Base-by-base conservation (phyloP, 1,139 yeast species). In the Ashbya aceris region DNA sequence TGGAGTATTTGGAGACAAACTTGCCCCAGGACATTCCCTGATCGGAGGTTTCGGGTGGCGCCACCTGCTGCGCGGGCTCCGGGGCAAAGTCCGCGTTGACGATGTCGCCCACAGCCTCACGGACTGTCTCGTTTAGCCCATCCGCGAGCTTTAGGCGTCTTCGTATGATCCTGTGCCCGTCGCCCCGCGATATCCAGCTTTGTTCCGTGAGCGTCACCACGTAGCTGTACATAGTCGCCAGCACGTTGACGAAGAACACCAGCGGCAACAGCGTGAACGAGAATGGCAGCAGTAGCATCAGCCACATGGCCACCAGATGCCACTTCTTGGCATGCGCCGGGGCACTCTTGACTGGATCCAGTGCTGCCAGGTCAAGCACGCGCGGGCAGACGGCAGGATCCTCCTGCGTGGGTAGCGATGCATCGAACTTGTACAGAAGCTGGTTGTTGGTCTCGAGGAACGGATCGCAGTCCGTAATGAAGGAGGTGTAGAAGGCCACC, bases 401-500 rank as follows among this genome's bases (percentile, higher is more conserved):
- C 51, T 42, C 47, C 40, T 34, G 36, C 46, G 47, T 55, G 1
- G 65, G 65, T 12, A 60, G 46, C n/a, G 51, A 44, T 12, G 49
- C 44, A 27, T 60, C 58, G 46, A 60, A 66, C 2, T 47, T 46
- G 29, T 61, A 52, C 26, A 60, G 55, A 11, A 66, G 23, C 7
- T 50, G 49, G 35, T 64, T 61, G 52, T 61, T 58, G 20, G 68
- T 57, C 23, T 53, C 46, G 29, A 58, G 62, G 48, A 74, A 76
- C 4, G 80, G 80, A 48, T 73, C 71, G 40, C 60, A 58, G 39
- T 67, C 61, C 1, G 73, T 58, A 37, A 76, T 69, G 49, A 62
- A 74, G 0, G 78, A 61, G 0, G 81, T 74, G 57, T 67, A 74
- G 52, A 73, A 76, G 14, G 75, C 77, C 1, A 76, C 82, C 0